Evolutionary conservation across 1,139 yeast species (phyloP), one percentile per base, ranked within the genome.

Genomic region (Candida neerlandica): DNA sequence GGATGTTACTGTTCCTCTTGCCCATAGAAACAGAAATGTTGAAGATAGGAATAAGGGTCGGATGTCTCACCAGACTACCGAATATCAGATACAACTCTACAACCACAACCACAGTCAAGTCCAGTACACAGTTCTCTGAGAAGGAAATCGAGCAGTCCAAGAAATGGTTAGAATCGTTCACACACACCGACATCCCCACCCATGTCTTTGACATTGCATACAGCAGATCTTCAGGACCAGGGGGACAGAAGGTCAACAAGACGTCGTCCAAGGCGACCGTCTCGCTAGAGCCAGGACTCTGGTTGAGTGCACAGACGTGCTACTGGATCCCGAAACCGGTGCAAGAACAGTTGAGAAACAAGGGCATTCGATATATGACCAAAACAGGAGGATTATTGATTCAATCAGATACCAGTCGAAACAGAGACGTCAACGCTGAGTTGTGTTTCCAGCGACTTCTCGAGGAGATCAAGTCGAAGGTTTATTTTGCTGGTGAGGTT

Each of bases 241-340:
- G 98, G 0, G 98, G 98, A 0, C 98, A 92, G 59, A 89, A 92
- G 62, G 97, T 92, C 14, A 92, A 92, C 65, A 92, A 90, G 55
- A 81, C 90, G 0, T 84, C 84, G 12, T 82, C 94, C 2, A 91
- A 91, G 60, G 96, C 95, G 3, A 83, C 94, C 0, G 65, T 92
- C 11, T 71, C 82, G 3, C 61, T 89, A 54, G 63, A 66, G 4
- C 64, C 75, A 0, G 65, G 69, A 1, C 66, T 72, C 40, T 81
- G 92, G 83, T 69, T 77, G 9, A 58, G 65, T 2, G 77, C 82
- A 0, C 62, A 62, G 32, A 59, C 57, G 38, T 71, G 78, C 16
- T 58, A 59, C 5, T 89, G 96, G 95, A 76, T 91, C 1, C 95
- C 96, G 0, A 54, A 52, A 3, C 73, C 77, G 1, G 67, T 84